Base-by-base conservation (phyloP, 2,329 filamentous ascomycete genomes). In the Hysterium pulicare region DNA sequence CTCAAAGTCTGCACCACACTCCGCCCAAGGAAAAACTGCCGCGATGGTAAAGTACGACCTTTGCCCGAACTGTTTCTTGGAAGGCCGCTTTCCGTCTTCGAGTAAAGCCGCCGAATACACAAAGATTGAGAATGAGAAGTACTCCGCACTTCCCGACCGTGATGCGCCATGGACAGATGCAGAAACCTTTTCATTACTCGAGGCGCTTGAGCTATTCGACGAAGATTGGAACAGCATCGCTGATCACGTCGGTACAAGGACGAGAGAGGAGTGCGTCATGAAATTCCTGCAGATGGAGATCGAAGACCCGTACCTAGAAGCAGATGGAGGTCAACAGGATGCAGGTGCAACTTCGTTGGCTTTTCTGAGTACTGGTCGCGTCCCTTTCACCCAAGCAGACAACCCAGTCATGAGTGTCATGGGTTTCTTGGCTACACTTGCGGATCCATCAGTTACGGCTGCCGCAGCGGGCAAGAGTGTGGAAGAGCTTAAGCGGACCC, bases 361-460 rank as follows among this genome's bases (percentile, higher is more conserved):
- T 24, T 78, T 82, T 43, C 79, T 88, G 39, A 69, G 64, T 42
- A 80, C 85, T 46, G 90, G 90, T 7, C 83, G 89, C 48, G 77
- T 95, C 34, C 93, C 93, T 0, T 93, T 97, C 66, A 90, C 82
- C 64, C 88, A 95, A 62, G 84, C 87, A 11, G 93, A 98, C 59
- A 98, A 97, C 67, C 91, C 94, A 0, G 88, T 98, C 49, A 85
- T 98, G 79, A 95, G 90, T 16, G 93, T 97, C 2, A 87, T 98
- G 54, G 87, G 87, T 41, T 98, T 96, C 74, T 76, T 98, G 9
- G 91, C 91, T 37, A 87, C 89, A 50, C 80, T 98, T 46, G 88
- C 90, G 1, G 90, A 96, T 52, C 91, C 93, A 1, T 84, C 83
- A 34, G 89, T 91, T 50, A 90, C 93, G 2, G 91, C 93, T 1